These are phyloP conservation scores for Quercus phellos DNA, from an alignment of 331 rosid species.

Conservation along the genomic window DNA sequence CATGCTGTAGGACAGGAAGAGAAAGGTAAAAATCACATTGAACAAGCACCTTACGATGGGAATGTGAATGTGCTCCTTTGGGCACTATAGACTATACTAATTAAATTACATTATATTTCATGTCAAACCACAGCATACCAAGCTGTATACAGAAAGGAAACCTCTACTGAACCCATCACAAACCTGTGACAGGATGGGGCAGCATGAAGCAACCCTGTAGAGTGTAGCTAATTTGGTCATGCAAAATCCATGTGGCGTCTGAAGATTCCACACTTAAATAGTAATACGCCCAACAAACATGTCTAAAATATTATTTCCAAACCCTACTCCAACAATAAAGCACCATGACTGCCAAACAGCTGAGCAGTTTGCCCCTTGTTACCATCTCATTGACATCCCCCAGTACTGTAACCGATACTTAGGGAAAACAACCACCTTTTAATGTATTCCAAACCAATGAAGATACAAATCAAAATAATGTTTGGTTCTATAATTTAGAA, in stretches of 20 bases:
- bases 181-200: neutral
- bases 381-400: conserved; percentile 15
- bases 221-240: neutral
- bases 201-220: neutral
- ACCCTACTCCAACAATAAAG: neutral
- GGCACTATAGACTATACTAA: neutral
- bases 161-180: neutral
- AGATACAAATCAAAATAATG: conserved; percentile 1
- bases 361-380: neutral
- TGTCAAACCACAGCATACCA: neutral
- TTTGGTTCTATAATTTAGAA: conserved; percentile 13
- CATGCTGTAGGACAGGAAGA: neutral
- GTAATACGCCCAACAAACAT: neutral
- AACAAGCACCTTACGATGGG: neutral
- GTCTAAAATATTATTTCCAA: neutral
- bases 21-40: neutral
- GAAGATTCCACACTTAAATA: neutral
- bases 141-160: neutral
- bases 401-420: neutral
- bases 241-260: neutral
- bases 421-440: neutral
- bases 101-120: neutral
- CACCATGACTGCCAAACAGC: neutral
- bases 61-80: neutral
- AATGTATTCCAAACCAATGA: conserved; percentile 1